Conservation (phyloP, 2,329 filamentous ascomycete species). For the Penicillium palitans region DNA sequence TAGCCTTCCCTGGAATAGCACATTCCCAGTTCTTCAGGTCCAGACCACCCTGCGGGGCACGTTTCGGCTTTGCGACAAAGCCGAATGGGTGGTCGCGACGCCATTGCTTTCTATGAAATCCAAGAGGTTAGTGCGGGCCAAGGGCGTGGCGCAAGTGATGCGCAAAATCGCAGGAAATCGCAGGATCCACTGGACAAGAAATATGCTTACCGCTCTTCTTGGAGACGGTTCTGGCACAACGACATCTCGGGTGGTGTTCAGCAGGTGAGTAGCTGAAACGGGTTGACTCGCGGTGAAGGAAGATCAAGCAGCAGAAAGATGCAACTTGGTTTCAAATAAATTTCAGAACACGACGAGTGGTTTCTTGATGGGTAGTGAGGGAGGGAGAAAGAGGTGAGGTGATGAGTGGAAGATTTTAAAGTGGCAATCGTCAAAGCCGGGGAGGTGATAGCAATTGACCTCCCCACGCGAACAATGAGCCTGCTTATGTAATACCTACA, state of each 20-base stretch:
- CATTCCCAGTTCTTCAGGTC: slow-evolving; percentile 97
- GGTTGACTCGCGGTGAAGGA: background rate
- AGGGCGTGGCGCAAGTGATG: background rate
- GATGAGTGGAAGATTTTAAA: slow-evolving; percentile 2
- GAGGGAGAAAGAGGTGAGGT: background rate
- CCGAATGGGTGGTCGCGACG: slow-evolving; percentile 95
- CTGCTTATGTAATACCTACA: slow-evolving; percentile 3
- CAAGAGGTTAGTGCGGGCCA: slow-evolving; percentile 15
- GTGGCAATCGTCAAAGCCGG: slow-evolving; percentile 8
- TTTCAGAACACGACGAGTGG: background rate
- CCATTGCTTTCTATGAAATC: slow-evolving; percentile 79
- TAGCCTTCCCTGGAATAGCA: slow-evolving; percentile 91
- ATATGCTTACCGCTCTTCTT: slow-evolving; percentile 71
- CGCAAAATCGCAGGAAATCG: background rate
- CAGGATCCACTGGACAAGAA: background rate
- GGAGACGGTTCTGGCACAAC: slow-evolving; percentile 81
- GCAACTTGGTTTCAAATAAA: background rate
- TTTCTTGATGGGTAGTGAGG: background rate
- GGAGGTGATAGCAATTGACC: slow-evolving; percentile 10
- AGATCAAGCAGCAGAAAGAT: background rate
- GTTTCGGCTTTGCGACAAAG: slow-evolving; percentile 87
- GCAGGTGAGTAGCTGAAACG: background rate
- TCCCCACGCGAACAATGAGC: slow-evolving; percentile 4
- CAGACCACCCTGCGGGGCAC: slow-evolving; percentile 75
- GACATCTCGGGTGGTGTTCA: slow-evolving; percentile 60